A percentile compares a stretch with the other conserved stretches of the same genome.
Conservation (phyloP, 2,329 filamentous ascomycete genomes). For the Stagonosporopsis tanaceti region DNA sequence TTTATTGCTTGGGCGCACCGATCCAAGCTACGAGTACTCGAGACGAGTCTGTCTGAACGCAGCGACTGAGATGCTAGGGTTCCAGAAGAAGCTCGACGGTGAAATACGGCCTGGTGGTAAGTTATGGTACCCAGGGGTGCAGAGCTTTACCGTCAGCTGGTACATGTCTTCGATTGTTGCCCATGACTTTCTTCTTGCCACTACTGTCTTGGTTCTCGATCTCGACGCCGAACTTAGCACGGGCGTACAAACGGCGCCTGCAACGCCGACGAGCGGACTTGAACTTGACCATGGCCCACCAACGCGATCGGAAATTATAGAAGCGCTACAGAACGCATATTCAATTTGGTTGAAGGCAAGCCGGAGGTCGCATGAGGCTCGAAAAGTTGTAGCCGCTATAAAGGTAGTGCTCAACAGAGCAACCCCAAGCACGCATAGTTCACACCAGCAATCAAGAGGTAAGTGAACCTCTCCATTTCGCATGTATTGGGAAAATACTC, state of each 20-base stretch:
- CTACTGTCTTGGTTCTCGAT: slow-evolving; percentile 58
- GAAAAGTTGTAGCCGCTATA: slow-evolving; percentile 40
- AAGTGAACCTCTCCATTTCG: not conserved
- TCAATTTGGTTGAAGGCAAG: slow-evolving; percentile 37
- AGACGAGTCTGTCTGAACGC: slow-evolving; percentile 56
- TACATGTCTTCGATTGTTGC: slow-evolving; percentile 54
- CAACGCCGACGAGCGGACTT: slow-evolving; percentile 15
- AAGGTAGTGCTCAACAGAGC: slow-evolving; percentile 39
- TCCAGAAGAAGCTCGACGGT: slow-evolving; percentile 54
- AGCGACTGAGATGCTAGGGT: slow-evolving; percentile 53
- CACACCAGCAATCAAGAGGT: slow-evolving; percentile 14
- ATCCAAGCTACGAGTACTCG: slow-evolving; percentile 52
- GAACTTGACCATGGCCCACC: slow-evolving; percentile 33
- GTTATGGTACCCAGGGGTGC: slow-evolving; percentile 32
- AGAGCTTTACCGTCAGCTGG: slow-evolving; percentile 53
- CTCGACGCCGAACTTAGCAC: slow-evolving; percentile 41
- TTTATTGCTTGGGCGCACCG: slow-evolving; percentile 44
- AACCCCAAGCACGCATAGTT: slow-evolving; percentile 2
- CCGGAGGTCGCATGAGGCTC: slow-evolving; percentile 41
- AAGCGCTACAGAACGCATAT: slow-evolving; percentile 32
- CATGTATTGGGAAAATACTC: not conserved
- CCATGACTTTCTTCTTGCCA: slow-evolving; percentile 59
- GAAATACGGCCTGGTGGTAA: slow-evolving; percentile 53
- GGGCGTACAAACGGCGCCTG: slow-evolving; percentile 19
- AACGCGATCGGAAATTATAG: slow-evolving; percentile 35